Base-by-base conservation (phyloP, 2,329 filamentous ascomycete species). In the Hypocrella siamensis region DNA sequence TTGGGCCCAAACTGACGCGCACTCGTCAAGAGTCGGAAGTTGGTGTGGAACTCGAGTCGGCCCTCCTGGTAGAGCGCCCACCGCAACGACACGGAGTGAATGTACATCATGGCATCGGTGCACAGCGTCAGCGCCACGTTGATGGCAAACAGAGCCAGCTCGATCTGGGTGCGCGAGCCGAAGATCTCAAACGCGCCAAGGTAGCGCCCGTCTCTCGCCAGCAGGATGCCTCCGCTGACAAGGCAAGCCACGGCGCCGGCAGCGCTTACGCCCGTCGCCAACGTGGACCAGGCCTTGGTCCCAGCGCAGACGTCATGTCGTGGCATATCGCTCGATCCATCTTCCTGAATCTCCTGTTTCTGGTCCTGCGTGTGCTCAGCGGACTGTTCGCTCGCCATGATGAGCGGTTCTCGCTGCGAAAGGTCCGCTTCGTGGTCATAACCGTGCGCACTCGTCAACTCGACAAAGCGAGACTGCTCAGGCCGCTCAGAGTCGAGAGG, bases 61-160 rank as follows among this genome's bases (percentile, higher is more conserved):
- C 19, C n/a, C 26, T 33, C 31, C 8, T 11, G 21, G 26, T 26
- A 29, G n/a, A 33, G 26, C 2, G 31, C 31, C 31, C 31, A 33
- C 8, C 31, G 31, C n/a, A 33, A 26, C 18, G 31, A 33, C n/a
- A 33, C 31, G 17, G 31, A 26, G 19, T 33, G 31, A 5, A 24
- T 18, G 19, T 28, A 33, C 31, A 33, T 33, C 26, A 29, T 33
- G 31, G 25, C 31, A 18, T 33, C 31, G 31, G 28, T 33, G 26
- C 26, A 33, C 14, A 33, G 10, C 18, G 31, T 33, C 6, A 33
- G n/a, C 3, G 28, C 18, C 15, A 33, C 26, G 19, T 33, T 33
- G 21, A 33, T n/a, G 14, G 11, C 16, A 5, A 33, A 19, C 9
- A 19, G 12, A 9, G 21, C 7, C 5, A 34, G 5, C 22, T 34